These are phyloP conservation scores for Yarrowia deformans DNA, from an alignment of 805 yeast genomes.

Conservation along the genomic window DNA sequence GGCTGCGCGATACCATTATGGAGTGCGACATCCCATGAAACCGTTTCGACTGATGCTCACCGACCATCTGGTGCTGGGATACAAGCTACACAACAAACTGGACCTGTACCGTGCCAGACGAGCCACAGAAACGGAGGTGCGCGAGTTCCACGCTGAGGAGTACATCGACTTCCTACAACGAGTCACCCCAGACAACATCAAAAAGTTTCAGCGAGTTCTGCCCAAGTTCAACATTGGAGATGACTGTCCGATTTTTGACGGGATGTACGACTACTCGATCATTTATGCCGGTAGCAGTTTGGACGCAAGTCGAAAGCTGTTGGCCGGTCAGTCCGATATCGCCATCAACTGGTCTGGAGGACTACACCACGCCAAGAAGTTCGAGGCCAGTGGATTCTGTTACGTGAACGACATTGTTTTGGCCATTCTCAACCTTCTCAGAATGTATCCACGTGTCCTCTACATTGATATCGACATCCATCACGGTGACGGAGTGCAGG, in stretches of 20 bases:
- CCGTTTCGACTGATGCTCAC: constrained; percentile 94
- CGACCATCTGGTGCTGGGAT: constrained; percentile 85
- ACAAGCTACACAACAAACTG: constrained; percentile 87
- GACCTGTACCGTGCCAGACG: constrained; percentile 83
- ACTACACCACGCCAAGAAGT: constrained; percentile 88
- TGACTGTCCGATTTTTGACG: constrained; percentile 95
- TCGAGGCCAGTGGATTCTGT: constrained; percentile 90
- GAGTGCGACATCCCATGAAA: constrained; percentile 97
- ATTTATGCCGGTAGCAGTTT: constrained; percentile 88
- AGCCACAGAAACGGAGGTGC: constrained; percentile 81
- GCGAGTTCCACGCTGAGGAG: constrained; percentile 86
- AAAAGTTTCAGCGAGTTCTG: constrained; percentile 63
- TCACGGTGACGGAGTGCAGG: constrained; percentile 96
- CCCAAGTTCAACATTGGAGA: constrained; percentile 88
- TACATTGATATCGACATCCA: constrained; percentile 91
- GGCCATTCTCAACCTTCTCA: constrained; percentile 77
- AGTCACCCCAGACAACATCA: constrained; percentile 76
- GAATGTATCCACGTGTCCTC: constrained; percentile 84
- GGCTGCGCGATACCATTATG: constrained; percentile 84
- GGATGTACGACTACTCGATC: constrained; percentile 87
- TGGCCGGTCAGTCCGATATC: constrained; percentile 83
- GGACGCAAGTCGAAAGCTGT: constrained; percentile 86
- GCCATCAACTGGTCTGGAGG: constrained; percentile 97
- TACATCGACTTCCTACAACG: constrained; percentile 77
- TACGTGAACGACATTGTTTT: constrained; percentile 89